These are phyloP conservation scores for Rosa chinensis DNA, from an alignment of 306 rosid species.

Conservation along the genomic window DNA sequence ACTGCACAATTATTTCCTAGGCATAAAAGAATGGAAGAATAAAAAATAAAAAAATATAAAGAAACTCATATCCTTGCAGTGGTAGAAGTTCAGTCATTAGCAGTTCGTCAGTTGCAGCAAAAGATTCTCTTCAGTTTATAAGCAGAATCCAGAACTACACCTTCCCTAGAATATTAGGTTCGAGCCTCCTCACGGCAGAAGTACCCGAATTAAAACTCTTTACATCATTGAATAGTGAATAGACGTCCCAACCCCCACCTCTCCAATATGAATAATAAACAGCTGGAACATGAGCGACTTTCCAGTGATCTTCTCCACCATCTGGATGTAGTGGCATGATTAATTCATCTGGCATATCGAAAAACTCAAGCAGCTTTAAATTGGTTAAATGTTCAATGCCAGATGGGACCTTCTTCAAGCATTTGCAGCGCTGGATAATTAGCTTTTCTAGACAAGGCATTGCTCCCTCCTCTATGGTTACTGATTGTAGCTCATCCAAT, in stretches of 20 bases:
- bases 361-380: slow-evolving; percentile 14
- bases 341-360: slow-evolving; percentile 30
- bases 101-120: not conserved
- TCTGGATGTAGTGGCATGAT: slow-evolving; percentile 20
- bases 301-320: slow-evolving; percentile 20
- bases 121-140: not conserved
- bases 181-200: slow-evolving; percentile 5
- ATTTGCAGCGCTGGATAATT: slow-evolving; percentile 22
- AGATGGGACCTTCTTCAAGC: slow-evolving; percentile 8
- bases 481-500: slow-evolving; percentile 11
- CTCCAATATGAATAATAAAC: slow-evolving; percentile 26
- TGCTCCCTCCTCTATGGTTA: slow-evolving; percentile 20
- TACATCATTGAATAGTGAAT: slow-evolving; percentile 20
- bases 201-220: not conserved
- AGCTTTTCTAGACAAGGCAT: slow-evolving; percentile 32
- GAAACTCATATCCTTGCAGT: not conserved
- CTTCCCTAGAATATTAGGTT: slow-evolving; percentile 23
- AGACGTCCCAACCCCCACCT: slow-evolving; percentile 27
- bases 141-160: not conserved
- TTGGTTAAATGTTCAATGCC: slow-evolving; percentile 20
- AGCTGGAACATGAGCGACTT: slow-evolving; percentile 23
- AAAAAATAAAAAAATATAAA: not conserved
- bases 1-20: not conserved
- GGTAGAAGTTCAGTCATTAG: not conserved
- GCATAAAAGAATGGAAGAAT: not conserved